A percentile compares a stretch with the other conserved stretches of the same genome.
Evolutionary conservation across 495 filamentous ascomycete species (phyloP).

Genomic region (Jackrogersella minutella): DNA sequence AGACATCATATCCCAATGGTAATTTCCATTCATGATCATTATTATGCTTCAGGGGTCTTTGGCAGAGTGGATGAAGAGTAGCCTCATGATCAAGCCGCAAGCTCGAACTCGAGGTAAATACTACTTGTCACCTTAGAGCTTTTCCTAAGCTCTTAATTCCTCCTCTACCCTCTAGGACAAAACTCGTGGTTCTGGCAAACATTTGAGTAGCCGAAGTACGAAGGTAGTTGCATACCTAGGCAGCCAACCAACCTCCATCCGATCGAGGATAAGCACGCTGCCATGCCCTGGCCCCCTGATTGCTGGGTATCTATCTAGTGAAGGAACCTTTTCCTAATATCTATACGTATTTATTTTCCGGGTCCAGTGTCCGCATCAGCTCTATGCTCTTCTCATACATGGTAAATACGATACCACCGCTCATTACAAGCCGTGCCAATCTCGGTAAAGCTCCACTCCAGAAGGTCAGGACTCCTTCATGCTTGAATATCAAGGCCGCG

Average conservation of each 20-base stretch:
- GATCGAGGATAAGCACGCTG: background rate
- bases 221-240: background rate
- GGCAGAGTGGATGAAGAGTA: background rate
- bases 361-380: conserved; percentile 79
- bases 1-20: background rate
- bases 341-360: conserved; percentile 83
- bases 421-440: conserved; percentile 82
- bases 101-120: background rate
- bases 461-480: conserved; percentile 89
- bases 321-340: conserved; percentile 2
- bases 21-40: background rate
- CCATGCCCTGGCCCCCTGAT: background rate
- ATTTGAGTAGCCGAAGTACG: background rate
- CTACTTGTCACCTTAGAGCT: no score
- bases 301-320: conserved; percentile 27
- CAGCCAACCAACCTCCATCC: background rate
- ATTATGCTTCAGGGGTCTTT: background rate
- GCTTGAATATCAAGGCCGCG: conserved; percentile 80
- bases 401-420: conserved; percentile 96
- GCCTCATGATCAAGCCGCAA: background rate
- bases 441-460: conserved; percentile 94
- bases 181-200: background rate
- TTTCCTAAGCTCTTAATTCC: no score
- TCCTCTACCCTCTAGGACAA: no score
- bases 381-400: conserved; percentile 99